Evolutionary conservation across 2,329 filamentous ascomycete species (phyloP), one percentile per base, ranked within the genome.

Genomic region (Cordyceps tenuipes): DNA sequence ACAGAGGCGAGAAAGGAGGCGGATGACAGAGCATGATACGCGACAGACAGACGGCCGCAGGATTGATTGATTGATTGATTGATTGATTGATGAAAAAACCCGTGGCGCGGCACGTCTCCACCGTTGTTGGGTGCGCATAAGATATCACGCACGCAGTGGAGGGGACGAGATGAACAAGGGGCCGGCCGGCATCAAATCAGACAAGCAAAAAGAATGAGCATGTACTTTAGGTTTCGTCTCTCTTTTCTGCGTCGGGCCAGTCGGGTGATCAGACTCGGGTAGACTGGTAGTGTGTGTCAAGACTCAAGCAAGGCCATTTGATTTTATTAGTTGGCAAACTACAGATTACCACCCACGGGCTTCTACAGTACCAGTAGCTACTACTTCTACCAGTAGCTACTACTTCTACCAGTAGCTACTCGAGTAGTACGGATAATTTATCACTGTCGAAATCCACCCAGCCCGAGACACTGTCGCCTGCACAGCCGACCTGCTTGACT

Each of bases 121-220:
- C 50, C 13, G 17, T 9, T 6, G 6, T 15, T 47, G 44, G 44
- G 21, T 47, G 34, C 55, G 55, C 55, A 57, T 43, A 57, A 50
- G n/a, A n/a, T n/a, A n/a, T n/a, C n/a, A n/a, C 43, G 5, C 34
- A 39, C 21, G 21, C 5, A 39, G 54, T 49, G 54, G 54, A 57
- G 43, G 29, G 54, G 39, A 49, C 29, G 55, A 57, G 55, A 57
- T 57, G 55, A 57, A 57, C 46, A 57, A 46, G 55, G 55, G 55
- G 55, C 55, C 36, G 17, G 8, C 31, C 36, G 17, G 8, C 31
- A n/a, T 56, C 52, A 26, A 50, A 48, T 50, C 34, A 50, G 55
- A 50, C 54, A 21, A 57, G 13, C 17, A 57, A 31, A 5, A 55
- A 31, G 36, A 12, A 36, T n/a, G n/a, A 21, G 43, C 1, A 15